phyloP scores from a whole-genome alignment of 139 green algal species.

The Chlamydomonas urium region DNA sequence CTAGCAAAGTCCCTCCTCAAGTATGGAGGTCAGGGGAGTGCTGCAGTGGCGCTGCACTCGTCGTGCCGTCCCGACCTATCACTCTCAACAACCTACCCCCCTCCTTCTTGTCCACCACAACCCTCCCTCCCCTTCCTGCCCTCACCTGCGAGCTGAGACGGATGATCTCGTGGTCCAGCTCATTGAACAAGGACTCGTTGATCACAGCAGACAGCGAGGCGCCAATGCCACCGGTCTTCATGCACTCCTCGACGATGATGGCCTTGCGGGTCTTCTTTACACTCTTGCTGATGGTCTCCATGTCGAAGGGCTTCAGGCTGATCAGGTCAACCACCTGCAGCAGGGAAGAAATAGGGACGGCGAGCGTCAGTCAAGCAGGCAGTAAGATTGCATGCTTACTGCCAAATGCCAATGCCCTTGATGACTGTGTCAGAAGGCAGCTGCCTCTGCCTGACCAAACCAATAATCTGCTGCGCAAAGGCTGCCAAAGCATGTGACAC shows the following conservation, averaged over 20 bases:
- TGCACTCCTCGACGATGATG: conserved; percentile 97
- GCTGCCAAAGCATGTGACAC: no score
- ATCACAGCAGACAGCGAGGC: conserved; percentile 92
- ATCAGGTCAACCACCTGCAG: conserved; percentile 95
- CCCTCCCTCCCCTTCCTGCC: no score
- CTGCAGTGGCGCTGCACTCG: no score
- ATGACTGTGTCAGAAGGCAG: neutral
- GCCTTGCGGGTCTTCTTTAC: conserved; percentile 79
- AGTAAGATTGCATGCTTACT: conserved; percentile 1
- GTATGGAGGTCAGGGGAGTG: no score
- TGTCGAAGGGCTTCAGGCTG: conserved; percentile 95
- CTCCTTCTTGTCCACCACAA: no score
- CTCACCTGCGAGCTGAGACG: conserved; percentile 14
- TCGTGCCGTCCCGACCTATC: no score
- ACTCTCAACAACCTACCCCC: no score
- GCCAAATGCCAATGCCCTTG: neutral
- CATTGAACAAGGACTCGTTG: conserved; percentile 87
- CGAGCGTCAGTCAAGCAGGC: no score
- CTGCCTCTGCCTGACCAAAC: no score
- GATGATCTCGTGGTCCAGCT: conserved; percentile 84
- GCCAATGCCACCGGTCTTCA: conserved; percentile 91
- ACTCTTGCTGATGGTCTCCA: conserved; percentile 85
- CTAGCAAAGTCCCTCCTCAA: no score
- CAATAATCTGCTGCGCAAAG: no score
- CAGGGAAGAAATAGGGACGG: no score